phyloP scores from a whole-genome alignment of 1,284 basidiomycete species.

The Ceratobasidium sp. region DNA sequence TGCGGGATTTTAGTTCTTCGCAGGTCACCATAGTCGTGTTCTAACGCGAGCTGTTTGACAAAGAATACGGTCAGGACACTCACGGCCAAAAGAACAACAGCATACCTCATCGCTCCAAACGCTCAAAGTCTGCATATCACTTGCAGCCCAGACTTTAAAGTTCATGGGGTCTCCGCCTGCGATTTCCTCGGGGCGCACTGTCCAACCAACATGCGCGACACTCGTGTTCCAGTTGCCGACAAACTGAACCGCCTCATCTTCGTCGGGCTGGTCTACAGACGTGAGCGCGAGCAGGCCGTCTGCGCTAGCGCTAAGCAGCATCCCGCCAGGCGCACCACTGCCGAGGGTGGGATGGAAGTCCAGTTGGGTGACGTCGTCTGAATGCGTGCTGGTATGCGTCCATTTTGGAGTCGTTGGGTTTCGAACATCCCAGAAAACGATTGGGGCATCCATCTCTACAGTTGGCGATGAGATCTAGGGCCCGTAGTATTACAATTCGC shows the following conservation, averaged over 20 bases:
- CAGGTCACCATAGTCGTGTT: constrained; percentile 62
- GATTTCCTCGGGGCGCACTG: constrained; percentile 46
- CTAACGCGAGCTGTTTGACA: constrained; percentile 61
- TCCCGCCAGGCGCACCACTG: constrained; percentile 51
- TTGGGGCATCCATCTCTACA: constrained; percentile 39
- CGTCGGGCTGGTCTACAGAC: constrained; percentile 72
- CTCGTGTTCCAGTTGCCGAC: constrained; percentile 81
- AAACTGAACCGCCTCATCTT: constrained; percentile 75
- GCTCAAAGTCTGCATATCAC: constrained; percentile 87
- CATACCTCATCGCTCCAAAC: constrained; percentile 75
- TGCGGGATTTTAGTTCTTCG: constrained; percentile 60
- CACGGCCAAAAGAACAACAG: constrained; percentile 11
- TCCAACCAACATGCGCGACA: constrained; percentile 78
- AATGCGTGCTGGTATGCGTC: constrained; percentile 72
- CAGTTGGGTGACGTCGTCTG: constrained; percentile 78
- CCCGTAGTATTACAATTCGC: neutral
- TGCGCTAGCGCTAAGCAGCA: constrained; percentile 74
- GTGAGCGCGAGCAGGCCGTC: constrained; percentile 77
- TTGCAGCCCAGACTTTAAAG: constrained; percentile 70
- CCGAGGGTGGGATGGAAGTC: constrained; percentile 61
- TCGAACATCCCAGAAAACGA: constrained; percentile 63
- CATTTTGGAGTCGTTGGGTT: constrained; percentile 63
- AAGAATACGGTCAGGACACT: constrained; percentile 1
- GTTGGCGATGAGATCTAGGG: neutral
- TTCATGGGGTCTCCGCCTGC: constrained; percentile 19